Conservation (phyloP, 2,329 filamentous ascomycete species). For the Epichloe baconii region DNA sequence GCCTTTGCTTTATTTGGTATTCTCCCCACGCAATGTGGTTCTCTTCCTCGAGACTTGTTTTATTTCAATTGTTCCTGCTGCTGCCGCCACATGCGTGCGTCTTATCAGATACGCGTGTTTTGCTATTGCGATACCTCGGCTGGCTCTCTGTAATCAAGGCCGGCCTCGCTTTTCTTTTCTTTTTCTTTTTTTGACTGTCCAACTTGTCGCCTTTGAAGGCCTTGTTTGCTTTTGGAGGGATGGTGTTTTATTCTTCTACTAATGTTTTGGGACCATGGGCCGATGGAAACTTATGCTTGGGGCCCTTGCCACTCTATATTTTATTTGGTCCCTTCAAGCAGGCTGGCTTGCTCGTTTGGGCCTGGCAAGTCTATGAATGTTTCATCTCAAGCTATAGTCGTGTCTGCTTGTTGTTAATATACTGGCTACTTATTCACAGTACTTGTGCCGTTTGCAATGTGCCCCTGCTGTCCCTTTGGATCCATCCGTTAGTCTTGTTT, state of each 20-base stretch:
- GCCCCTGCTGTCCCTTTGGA: too few species aligned
- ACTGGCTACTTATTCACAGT: not conserved
- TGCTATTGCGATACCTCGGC: constrained; percentile 9
- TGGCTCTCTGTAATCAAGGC: constrained; percentile 6
- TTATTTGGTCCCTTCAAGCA: not conserved
- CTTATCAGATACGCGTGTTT: constrained; percentile 1
- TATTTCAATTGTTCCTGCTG: not conserved
- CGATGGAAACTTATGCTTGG: too few species aligned
- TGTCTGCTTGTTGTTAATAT: not conserved
- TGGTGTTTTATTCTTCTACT: not conserved
- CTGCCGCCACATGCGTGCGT: not conserved
- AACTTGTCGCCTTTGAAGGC: not conserved
- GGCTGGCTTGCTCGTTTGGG: not conserved
- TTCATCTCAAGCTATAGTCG: not conserved
- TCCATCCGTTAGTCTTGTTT: too few species aligned
- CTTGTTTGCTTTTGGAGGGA: not conserved
- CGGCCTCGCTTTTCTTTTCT: constrained; percentile 1
- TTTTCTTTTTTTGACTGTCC: not conserved
- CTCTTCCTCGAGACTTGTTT: not conserved
- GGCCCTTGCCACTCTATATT: not conserved
- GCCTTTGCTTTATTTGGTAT: not conserved
- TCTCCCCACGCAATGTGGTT: not conserved
- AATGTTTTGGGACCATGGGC: not conserved
- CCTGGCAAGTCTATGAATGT: not conserved
- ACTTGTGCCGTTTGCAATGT: not conserved